Evolutionary conservation across 2,329 filamentous ascomycete species (phyloP).

Genomic region (Dendrostoma leiphaemia): DNA sequence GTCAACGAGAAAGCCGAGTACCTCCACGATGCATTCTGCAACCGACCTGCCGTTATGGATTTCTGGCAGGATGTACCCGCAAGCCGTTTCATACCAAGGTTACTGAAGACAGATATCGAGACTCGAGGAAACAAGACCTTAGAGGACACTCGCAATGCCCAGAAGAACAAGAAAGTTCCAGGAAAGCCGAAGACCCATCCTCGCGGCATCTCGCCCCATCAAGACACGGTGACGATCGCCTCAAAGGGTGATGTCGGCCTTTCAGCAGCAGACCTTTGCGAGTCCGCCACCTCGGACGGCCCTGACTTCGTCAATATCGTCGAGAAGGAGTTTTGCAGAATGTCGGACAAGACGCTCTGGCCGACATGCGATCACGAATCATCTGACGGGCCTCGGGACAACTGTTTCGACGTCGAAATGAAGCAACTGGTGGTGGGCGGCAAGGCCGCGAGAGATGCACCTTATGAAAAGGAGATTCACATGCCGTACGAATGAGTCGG

Average conservation of each 20-base stretch:
- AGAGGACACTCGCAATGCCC: background rate
- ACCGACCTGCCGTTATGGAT: background rate
- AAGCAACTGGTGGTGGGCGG: background rate
- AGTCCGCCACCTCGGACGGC: background rate
- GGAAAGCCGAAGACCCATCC: background rate
- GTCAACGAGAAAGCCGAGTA: background rate
- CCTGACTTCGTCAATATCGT: conserved; percentile 1
- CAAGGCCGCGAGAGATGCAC: background rate
- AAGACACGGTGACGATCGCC: background rate
- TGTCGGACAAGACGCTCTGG: conserved; percentile 3
- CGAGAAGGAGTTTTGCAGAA: conserved; percentile 3
- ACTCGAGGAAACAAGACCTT: background rate
- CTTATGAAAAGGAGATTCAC: background rate
- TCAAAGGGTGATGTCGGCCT: background rate
- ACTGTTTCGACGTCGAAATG: background rate
- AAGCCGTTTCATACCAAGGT: no score
- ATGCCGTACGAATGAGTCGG: no score
- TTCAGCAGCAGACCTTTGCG: background rate
- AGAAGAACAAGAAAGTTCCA: background rate
- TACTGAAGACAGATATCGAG: no score
- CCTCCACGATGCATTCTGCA: background rate
- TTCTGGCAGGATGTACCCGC: background rate
- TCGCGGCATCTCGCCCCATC: background rate
- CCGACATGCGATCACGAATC: background rate
- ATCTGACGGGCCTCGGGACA: background rate